These are phyloP conservation scores for Orobanche coerulescens DNA, from an alignment of 257 asterid genomes.

Conservation along the genomic window DNA sequence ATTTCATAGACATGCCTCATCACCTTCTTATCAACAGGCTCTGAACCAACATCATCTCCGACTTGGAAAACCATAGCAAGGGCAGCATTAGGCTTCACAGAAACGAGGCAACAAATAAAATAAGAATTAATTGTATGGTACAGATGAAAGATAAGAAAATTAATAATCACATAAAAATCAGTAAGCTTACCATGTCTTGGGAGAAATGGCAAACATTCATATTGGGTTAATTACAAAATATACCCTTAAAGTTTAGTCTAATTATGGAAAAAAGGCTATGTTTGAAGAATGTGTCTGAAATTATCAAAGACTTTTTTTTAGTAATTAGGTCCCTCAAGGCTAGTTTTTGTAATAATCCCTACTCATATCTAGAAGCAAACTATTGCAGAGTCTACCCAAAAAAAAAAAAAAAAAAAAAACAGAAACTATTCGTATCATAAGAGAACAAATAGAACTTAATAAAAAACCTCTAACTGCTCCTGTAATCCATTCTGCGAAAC, in stretches of 20 bases:
- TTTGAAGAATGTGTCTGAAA: too few relatives aligned
- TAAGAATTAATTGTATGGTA: constrained; percentile 13
- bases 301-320: background rate
- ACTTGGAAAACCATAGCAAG: constrained; percentile 51
- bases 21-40: constrained; percentile 59
- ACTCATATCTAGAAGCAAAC: background rate
- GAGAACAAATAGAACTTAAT: constrained; percentile 37
- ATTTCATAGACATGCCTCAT: constrained; percentile 54
- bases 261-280: background rate
- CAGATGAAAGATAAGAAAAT: background rate
- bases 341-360: background rate
- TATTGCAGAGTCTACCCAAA: too few relatives aligned
- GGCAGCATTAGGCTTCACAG: constrained; percentile 71
- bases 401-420: constrained; percentile 1
- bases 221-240: background rate
- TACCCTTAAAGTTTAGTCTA: background rate
- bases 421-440: background rate
- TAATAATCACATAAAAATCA: background rate
- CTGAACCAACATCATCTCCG: constrained; percentile 60
- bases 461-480: constrained; percentile 72
- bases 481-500: constrained; percentile 42
- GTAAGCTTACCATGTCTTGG: background rate
- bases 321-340: background rate
- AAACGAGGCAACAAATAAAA: constrained; percentile 23
- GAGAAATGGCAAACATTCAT: background rate